These are phyloP conservation scores for Leccinum subgranulosum DNA, from an alignment of 768 basidiomycete genomes.

Conservation along the genomic window DNA sequence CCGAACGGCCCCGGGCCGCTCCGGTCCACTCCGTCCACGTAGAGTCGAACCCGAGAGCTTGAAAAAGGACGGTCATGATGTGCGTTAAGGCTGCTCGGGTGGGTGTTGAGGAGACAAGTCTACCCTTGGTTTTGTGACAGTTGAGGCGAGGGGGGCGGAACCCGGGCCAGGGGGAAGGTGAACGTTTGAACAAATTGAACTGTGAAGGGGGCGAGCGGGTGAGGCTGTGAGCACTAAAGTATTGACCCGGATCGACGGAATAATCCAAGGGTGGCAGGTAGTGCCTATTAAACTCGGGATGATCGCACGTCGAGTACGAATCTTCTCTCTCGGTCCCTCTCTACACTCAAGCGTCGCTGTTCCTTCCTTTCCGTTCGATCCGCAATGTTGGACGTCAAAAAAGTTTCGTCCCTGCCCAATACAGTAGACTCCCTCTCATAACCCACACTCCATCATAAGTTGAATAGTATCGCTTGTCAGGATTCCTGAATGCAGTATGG, in stretches of 20 bases:
- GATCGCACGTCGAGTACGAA: background rate
- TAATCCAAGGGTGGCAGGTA: background rate
- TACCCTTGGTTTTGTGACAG: background rate
- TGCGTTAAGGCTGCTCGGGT: too few species aligned
- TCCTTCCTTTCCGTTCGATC: background rate
- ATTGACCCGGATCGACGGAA: background rate
- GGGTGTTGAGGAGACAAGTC: too few species aligned
- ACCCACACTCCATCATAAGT: too few species aligned
- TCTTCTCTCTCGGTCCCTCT: background rate
- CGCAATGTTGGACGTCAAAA: background rate
- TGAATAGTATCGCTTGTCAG: too few species aligned
- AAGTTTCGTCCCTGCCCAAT: background rate
- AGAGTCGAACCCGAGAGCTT: too few species aligned
- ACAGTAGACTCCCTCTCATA: background rate
- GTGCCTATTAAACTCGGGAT: background rate
- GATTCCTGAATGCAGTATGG: background rate
- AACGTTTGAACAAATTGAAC: too few species aligned
- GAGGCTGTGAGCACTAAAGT: background rate
- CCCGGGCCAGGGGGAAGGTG: background rate
- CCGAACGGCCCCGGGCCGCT: background rate
- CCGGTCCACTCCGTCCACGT: background rate
- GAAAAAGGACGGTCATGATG: too few species aligned
- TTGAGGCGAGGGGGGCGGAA: background rate
- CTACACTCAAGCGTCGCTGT: background rate
- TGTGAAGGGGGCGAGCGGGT: background rate